Base-by-base conservation (phyloP, 1,139 yeast species). In the Diutina sp. region DNA sequence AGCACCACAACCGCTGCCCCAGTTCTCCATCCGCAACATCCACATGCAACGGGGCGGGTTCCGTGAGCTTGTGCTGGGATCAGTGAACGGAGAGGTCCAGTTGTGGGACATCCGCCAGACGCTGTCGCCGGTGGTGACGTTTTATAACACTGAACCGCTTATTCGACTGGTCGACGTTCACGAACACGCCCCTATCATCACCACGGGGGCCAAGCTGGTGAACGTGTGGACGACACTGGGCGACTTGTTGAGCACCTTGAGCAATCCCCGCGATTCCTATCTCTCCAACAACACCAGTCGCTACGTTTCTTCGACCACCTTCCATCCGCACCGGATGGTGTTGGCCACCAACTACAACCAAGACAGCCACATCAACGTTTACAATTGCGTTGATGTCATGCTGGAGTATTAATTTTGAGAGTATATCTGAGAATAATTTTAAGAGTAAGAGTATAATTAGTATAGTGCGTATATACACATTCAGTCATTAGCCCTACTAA, bases 31-130 rank as follows among this genome's bases (percentile, higher is more conserved):
- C 55, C 76, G 86, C 57, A 90, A 88, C 62, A 84, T 91, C 2
- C 96, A 90, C 63, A 87, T 93, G 96, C 99, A 93, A 73, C 78
- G 99, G 65, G 99, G 99, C 45, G 99, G 99, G 0, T 84, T 83
- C 62, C 77, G 99, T 58, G 99, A 95, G 68, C 76, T 95, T 55
- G 87, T 87, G 2, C 84, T 93, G 64, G 98, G 89, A 0, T 80
- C 93, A 3, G 74, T 87, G 0, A 95, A 89, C 66, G 98, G 99
- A 1, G 76, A 78, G 55, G 87, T 93, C 3, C 87, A 85, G 60
- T 67, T 93, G 35, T 95, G 99, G 99, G 99, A 93, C 69, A 85
- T 93, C 46, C 76, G 99, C 58, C 66, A 73, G 51, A 79, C 82
- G 58, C 83, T 83, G 12, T 7, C 45, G 53, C 93, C 97, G 0